phyloP scores from a whole-genome alignment of 441 rosid genomes.

The Iberis amara region DNA sequence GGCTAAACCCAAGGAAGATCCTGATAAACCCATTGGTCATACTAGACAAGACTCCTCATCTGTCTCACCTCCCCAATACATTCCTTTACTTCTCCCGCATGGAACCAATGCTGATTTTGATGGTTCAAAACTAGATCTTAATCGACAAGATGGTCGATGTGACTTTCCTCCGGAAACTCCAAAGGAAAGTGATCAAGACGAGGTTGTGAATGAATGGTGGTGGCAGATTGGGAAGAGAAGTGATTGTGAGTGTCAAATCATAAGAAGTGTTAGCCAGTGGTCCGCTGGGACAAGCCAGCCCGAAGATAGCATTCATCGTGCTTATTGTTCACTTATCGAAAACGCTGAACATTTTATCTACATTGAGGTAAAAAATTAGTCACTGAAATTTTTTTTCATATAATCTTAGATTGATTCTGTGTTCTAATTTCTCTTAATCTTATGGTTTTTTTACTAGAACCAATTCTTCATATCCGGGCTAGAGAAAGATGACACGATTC shows the following conservation, averaged over 20 bases:
- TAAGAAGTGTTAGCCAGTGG: constrained; percentile 74
- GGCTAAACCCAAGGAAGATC: constrained; percentile 25
- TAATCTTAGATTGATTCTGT: background rate
- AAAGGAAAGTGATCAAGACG: constrained; percentile 32
- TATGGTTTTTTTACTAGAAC: constrained; percentile 39
- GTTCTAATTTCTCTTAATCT: background rate
- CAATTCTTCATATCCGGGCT: constrained; percentile 75
- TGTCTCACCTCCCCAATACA: constrained; percentile 49
- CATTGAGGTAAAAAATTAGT: constrained; percentile 46
- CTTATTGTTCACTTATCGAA: constrained; percentile 56
- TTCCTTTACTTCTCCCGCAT: constrained; percentile 69
- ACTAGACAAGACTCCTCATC: constrained; percentile 51
- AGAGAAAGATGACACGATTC: constrained; percentile 52
- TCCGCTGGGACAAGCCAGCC: constrained; percentile 66
- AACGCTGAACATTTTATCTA: constrained; percentile 62
- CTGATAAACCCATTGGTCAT: constrained; percentile 35
- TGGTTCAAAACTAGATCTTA: too few species aligned
- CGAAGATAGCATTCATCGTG: constrained; percentile 69
- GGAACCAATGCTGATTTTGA: too few species aligned
- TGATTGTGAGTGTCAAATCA: constrained; percentile 55
- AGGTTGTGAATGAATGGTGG: constrained; percentile 33
- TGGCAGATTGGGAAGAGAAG: constrained; percentile 39
- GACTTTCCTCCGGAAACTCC: too few species aligned
- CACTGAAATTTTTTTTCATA: constrained; percentile 19
- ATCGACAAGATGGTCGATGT: too few species aligned